Conservation (phyloP, 2,329 filamentous ascomycete species). For the Beauveria sp. region DNA sequence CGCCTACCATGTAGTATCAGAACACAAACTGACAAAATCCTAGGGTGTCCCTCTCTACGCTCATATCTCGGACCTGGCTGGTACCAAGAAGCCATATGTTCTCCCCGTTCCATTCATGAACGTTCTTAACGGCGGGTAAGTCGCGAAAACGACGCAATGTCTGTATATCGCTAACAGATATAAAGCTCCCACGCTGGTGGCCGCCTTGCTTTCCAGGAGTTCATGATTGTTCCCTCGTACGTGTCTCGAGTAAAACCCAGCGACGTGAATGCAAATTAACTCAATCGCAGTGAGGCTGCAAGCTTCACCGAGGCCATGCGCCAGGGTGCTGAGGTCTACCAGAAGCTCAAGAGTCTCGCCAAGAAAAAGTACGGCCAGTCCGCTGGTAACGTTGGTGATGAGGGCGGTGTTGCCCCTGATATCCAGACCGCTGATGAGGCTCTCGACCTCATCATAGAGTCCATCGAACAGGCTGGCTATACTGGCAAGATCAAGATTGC, state of each 20-base stretch:
- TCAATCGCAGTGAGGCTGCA: constrained; percentile 57
- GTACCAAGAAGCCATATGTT: constrained; percentile 87
- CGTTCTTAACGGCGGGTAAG: constrained; percentile 70
- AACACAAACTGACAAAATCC: constrained; percentile 11
- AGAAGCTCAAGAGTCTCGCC: constrained; percentile 89
- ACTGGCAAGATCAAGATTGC: constrained; percentile 95
- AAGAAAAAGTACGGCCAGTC: constrained; percentile 99
- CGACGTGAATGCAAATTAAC: constrained; percentile 12
- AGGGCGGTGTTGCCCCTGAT: constrained; percentile 98
- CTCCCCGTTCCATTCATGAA: constrained; percentile 91
- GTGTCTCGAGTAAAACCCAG: constrained; percentile 22
- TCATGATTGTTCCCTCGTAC: constrained; percentile 85
- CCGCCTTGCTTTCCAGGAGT: constrained; percentile 89
- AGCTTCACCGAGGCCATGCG: constrained; percentile 94
- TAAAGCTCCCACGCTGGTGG: constrained; percentile 88
- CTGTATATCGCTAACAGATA: constrained; percentile 14
- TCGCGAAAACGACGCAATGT: neutral
- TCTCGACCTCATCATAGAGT: constrained; percentile 87
- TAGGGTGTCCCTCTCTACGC: constrained; percentile 76
- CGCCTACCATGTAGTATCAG: neutral
- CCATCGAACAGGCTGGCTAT: constrained; percentile 94
- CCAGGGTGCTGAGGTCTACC: constrained; percentile 96
- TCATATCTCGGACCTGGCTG: constrained; percentile 79
- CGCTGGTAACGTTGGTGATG: constrained; percentile 96
- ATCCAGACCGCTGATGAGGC: constrained; percentile 97